Conservation (phyloP, 345 rosid species). For the Lagerstroemia speciosa region DNA sequence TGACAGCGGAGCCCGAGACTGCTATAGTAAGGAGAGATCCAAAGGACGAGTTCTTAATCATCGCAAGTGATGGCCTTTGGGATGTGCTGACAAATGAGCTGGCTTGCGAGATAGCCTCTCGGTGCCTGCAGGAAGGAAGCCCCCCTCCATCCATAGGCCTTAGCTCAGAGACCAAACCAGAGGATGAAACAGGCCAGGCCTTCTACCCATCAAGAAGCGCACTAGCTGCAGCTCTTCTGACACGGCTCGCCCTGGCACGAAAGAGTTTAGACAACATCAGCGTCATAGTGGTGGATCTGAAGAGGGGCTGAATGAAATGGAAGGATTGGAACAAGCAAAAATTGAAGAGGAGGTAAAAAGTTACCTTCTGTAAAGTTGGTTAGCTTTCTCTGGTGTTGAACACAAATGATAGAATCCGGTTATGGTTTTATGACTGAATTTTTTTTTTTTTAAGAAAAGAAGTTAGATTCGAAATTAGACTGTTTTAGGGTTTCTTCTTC, state of each 20-base stretch:
- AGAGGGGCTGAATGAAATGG: slow-evolving; percentile 15
- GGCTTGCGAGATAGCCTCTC: slow-evolving; percentile 52
- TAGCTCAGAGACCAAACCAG: slow-evolving; percentile 14
- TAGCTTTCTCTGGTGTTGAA: background rate
- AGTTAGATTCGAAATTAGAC: background rate
- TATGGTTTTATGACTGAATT: too few relatives aligned
- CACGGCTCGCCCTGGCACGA: slow-evolving; percentile 71
- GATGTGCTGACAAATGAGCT: slow-evolving; percentile 56
- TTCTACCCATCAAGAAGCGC: slow-evolving; percentile 41
- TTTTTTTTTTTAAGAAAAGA: too few relatives aligned
- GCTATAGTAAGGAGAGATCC: slow-evolving; percentile 37
- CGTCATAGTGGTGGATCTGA: slow-evolving; percentile 62
- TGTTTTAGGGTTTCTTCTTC: background rate
- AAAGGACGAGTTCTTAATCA: slow-evolving; percentile 57
- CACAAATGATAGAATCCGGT: too few relatives aligned
- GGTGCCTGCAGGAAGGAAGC: slow-evolving; percentile 38
- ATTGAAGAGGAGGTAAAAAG: background rate
- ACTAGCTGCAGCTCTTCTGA: slow-evolving; percentile 56
- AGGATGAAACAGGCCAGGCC: slow-evolving; percentile 18
- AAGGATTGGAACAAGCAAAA: background rate
- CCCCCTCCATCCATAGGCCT: slow-evolving; percentile 4
- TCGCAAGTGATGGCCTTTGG: slow-evolving; percentile 80
- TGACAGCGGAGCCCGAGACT: slow-evolving; percentile 58
- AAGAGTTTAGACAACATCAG: slow-evolving; percentile 70
- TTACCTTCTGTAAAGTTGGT: background rate